Evolutionary conservation across 2,329 filamentous ascomycete species (phyloP), one percentile per base, ranked within the genome.

Genomic region (Hypoxylon sp.): DNA sequence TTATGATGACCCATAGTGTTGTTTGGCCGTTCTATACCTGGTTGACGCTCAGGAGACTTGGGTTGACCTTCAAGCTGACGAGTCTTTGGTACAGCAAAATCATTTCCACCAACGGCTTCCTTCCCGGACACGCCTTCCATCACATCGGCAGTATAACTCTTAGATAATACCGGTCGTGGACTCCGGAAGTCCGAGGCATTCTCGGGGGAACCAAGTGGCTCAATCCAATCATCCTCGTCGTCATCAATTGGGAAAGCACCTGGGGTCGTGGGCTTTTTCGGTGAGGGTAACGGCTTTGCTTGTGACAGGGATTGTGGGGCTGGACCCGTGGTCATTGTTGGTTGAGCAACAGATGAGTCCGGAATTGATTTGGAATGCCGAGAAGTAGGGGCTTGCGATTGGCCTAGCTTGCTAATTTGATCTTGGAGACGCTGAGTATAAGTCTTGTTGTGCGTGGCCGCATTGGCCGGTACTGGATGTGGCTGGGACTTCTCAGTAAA

Each of bases 361-460:
- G 82, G 79, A 8, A 84, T 80, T 1, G 83, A 84, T 67, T 87
- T 88, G 1, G 86, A 84, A 14, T 81, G 78, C 39, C 85, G 81
- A 17, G 82, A 76, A 53, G 81, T 80, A 48, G 80, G 83, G 4
- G 85, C 79, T 65, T 88, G 87, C 0, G 84, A 84, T 72, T 91
- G 87, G 14, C 88, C 88, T 54, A 91, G 82, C 82, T 87, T 87
- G 76, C 90, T 97, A 74, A 99, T 98, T 74, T 94, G 94, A 75
- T 98, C 95, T 72, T 97, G 94, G 14, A 99, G 84, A 47, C 93
- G 87, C 79, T 98, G 94, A 0, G 96, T 97, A n/a, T 96, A 97
- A 0, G 94, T 94, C 78, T 97, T 97, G 80, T 90, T 94, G 76
- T 95, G 91, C 1, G 86, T 80, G 72, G 85, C 87, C 5, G 86